phyloP scores from a whole-genome alignment of 2,329 filamentous ascomycete species.

The Exophiala dermatitidis region DNA sequence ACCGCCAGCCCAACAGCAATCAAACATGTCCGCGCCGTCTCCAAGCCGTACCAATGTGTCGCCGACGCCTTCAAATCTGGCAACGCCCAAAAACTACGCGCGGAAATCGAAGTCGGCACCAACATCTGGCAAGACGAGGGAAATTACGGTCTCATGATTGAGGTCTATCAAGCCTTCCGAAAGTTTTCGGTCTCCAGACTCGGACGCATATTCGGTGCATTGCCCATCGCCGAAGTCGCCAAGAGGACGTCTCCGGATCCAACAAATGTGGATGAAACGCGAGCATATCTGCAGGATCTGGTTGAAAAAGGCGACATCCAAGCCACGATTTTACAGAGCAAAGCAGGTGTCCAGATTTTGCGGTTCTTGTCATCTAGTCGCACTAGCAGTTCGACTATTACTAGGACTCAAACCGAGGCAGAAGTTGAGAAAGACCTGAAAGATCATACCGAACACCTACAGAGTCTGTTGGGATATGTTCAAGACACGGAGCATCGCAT shows the following conservation, averaged over 20 bases:
- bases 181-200: constrained; percentile 69
- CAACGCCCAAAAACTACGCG: constrained; percentile 53
- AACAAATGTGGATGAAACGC: constrained; percentile 28
- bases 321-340: constrained; percentile 44
- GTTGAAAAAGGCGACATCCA: constrained; percentile 46
- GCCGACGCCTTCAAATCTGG: constrained; percentile 60
- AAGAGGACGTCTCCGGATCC: constrained; percentile 31
- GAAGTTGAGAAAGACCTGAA: constrained; percentile 39
- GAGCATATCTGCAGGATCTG: constrained; percentile 37
- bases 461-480: constrained; percentile 45
- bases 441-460: constrained; percentile 45
- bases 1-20: constrained; percentile 48
- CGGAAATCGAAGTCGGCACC: constrained; percentile 55
- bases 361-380: constrained; percentile 43
- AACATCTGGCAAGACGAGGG: constrained; percentile 62
- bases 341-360: constrained; percentile 38
- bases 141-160: constrained; percentile 62
- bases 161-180: constrained; percentile 64
- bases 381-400: constrained; percentile 23
- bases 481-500: constrained; percentile 50
- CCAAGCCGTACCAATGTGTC: constrained; percentile 64
- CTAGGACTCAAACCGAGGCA: constrained; percentile 31
- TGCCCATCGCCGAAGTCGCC: constrained; percentile 47
- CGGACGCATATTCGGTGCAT: constrained; percentile 61
- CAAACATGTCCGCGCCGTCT: constrained; percentile 52